phyloP scores from a whole-genome alignment of 805 yeast genomes.

The Wickerhamiella allomyrinae region DNA sequence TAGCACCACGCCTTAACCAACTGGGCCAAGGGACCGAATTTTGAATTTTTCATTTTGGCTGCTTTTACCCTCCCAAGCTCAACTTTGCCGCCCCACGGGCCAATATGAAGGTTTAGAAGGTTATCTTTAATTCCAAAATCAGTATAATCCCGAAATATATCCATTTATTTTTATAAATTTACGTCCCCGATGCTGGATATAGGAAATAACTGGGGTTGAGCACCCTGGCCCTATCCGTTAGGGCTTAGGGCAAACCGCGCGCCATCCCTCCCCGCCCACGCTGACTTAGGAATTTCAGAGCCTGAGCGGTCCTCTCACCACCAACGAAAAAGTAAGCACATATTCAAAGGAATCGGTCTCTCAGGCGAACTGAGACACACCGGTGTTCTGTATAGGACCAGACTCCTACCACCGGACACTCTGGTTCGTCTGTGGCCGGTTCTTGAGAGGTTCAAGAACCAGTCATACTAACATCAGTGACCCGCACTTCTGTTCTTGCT shows the following conservation, averaged over 20 bases:
- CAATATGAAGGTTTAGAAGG: not conserved
- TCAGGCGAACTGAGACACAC: conserved; percentile 21
- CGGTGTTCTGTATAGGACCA: conserved; percentile 16
- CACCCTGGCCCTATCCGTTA: not conserved
- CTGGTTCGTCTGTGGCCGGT: conserved; percentile 16
- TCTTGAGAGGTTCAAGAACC: conserved; percentile 1
- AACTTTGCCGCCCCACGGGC: not conserved
- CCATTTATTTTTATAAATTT: too few relatives aligned
- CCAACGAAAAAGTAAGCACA: conserved; percentile 18
- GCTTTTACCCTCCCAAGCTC: not conserved
- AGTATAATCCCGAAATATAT: too few relatives aligned
- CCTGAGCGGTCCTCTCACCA: conserved; percentile 12
- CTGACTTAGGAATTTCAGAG: not conserved
- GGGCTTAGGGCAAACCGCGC: conserved; percentile 1
- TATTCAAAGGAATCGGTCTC: conserved; percentile 19
- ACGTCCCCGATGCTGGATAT: not conserved
- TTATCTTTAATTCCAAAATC: too few relatives aligned
- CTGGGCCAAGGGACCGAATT: conserved; percentile 41
- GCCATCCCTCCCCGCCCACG: not conserved
- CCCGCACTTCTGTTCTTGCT: conserved; percentile 96
- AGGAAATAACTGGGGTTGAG: not conserved
- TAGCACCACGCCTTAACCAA: conserved; percentile 49
- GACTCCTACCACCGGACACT: conserved; percentile 20
- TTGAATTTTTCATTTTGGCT: not conserved
- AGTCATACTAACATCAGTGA: conserved; percentile 40